Percentiles rank a stretch among this genome's conserved stretches.
Evolutionary conservation across 2,329 filamentous ascomycete species (phyloP).

Genomic region (Verticillium tricorpus): DNA sequence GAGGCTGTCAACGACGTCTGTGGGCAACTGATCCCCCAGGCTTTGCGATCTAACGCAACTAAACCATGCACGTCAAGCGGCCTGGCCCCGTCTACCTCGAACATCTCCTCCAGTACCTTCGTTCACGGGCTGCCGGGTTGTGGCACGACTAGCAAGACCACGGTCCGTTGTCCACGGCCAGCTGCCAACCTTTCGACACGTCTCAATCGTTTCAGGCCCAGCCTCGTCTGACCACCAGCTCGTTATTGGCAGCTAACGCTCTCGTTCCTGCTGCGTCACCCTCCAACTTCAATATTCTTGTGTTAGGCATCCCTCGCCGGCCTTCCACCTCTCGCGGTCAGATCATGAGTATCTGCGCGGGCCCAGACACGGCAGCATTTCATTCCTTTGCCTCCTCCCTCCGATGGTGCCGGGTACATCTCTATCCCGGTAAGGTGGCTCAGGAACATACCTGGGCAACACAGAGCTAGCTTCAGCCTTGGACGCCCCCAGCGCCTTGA

Average conservation of each 20-base stretch:
- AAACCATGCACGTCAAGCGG: background rate
- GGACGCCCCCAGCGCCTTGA: background rate
- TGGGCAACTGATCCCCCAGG: background rate
- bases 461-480: background rate
- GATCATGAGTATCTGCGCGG: background rate
- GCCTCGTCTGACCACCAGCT: background rate
- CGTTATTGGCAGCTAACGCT: background rate
- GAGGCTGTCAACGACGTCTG: background rate
- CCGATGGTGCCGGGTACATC: background rate
- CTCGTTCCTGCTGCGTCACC: background rate
- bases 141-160: background rate
- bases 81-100: background rate
- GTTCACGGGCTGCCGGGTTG: background rate
- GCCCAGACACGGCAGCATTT: background rate
- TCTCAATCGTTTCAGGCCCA: background rate
- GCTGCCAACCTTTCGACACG: background rate
- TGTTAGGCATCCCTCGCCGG: background rate
- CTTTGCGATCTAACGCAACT: background rate
- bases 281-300: background rate
- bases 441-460: background rate
- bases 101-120: background rate
- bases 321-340: background rate
- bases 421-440: background rate
- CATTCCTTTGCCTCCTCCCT: too few species aligned
- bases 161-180: background rate